A percentile compares a stretch with the other conserved stretches of the same genome.
Conservation (phyloP, 768 basidiomycete genomes). For the Wakefieldia striispora region DNA sequence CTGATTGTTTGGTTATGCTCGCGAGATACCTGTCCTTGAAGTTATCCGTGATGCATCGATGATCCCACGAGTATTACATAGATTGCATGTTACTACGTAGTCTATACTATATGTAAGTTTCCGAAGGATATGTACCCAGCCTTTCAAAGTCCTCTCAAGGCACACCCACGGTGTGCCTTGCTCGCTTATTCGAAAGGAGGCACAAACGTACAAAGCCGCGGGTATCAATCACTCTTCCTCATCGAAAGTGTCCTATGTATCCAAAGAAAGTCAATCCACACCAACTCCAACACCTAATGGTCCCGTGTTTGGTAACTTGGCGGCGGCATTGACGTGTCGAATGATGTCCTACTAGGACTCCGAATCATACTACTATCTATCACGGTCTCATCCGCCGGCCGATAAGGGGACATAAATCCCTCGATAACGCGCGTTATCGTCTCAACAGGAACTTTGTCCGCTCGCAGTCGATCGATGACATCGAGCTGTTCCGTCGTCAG, state of each 20-base stretch:
- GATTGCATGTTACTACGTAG: too few relatives aligned
- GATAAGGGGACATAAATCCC: not conserved
- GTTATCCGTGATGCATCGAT: too few relatives aligned
- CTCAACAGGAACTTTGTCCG: constrained; percentile 10
- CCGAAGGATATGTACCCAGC: too few relatives aligned
- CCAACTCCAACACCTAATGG: not conserved
- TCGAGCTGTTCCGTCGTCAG: constrained; percentile 16
- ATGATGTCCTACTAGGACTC: not conserved
- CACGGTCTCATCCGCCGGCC: not conserved
- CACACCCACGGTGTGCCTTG: too few relatives aligned
- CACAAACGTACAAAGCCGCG: too few relatives aligned
- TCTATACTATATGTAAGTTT: too few relatives aligned
- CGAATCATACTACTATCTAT: not conserved
- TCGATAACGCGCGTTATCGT: constrained; percentile 16
- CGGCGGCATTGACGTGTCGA: constrained; percentile 1
- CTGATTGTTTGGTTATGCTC: not conserved
- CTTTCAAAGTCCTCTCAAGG: too few relatives aligned
- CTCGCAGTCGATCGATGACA: constrained; percentile 9
- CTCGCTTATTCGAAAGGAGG: too few relatives aligned
- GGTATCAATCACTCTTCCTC: too few relatives aligned
- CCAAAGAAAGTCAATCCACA: too few relatives aligned
- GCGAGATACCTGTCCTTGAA: not conserved
- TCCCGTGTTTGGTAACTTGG: constrained; percentile 21
- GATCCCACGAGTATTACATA: too few relatives aligned
- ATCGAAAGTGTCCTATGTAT: too few relatives aligned